Conservation (phyloP, 306 rosid species). For the Dalbergia oliveri region DNA sequence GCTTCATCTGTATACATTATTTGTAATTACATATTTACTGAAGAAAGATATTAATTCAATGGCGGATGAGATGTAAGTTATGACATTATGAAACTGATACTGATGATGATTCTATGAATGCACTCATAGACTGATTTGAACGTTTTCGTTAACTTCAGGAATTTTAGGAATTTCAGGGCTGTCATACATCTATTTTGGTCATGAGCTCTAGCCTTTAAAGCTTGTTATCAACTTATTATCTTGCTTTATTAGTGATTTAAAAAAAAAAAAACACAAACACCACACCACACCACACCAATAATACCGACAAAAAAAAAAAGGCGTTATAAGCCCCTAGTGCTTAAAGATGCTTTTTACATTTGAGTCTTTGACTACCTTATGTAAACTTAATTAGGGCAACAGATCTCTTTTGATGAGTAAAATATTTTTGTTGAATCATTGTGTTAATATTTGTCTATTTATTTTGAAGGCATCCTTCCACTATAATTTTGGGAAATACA, state of each 20-base stretch:
- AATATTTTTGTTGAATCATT: constrained; percentile 2
- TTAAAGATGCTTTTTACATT: too few species aligned
- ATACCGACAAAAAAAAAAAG: too few species aligned
- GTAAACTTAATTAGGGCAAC: too few species aligned
- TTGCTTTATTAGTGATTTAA: not conserved
- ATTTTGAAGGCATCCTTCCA: constrained; percentile 32
- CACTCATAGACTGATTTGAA: not conserved
- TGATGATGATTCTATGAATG: not conserved
- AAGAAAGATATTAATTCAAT: not conserved
- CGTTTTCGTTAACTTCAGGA: not conserved
- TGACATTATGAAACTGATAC: not conserved
- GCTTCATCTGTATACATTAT: constrained; percentile 2
- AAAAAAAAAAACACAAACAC: too few species aligned
- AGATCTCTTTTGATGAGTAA: not conserved
- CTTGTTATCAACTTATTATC: not conserved
- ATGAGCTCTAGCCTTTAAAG: not conserved
- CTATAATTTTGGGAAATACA: not conserved
- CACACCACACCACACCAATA: too few species aligned
- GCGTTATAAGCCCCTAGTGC: too few species aligned
- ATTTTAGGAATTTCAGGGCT: not conserved
- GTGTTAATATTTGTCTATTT: constrained; percentile 22
- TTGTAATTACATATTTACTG: not conserved
- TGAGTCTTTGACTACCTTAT: too few species aligned
- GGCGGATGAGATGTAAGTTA: not conserved
- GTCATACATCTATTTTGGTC: not conserved